These are phyloP conservation scores for Cairneyella variabilis DNA, from an alignment of 495 filamentous ascomycete species.

Conservation along the genomic window DNA sequence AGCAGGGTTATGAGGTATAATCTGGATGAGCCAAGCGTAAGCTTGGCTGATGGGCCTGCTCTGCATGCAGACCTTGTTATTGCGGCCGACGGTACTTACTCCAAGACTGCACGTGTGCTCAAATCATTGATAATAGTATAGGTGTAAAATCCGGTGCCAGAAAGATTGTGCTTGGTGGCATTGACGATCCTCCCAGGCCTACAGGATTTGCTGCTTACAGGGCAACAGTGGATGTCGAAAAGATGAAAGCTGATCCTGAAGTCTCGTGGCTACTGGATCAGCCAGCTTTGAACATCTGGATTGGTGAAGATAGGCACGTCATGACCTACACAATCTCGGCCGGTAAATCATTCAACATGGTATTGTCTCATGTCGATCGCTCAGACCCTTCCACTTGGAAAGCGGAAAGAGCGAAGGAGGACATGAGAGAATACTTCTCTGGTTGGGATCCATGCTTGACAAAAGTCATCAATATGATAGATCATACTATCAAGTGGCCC, in stretches of 20 bases:
- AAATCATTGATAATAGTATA: neutral
- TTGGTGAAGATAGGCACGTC: slow-evolving; percentile 35
- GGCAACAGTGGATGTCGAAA: slow-evolving; percentile 36
- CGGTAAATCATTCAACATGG: slow-evolving; percentile 47
- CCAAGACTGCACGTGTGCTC: neutral
- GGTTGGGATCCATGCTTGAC: slow-evolving; percentile 38
- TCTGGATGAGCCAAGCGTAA: slow-evolving; percentile 32
- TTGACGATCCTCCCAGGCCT: neutral
- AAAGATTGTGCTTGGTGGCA: slow-evolving; percentile 30
- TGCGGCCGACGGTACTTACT: slow-evolving; percentile 37
- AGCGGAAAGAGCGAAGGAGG: slow-evolving; percentile 31
- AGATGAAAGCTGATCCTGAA: slow-evolving; percentile 37
- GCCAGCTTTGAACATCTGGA: slow-evolving; percentile 41
- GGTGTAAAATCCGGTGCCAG: slow-evolving; percentile 28
- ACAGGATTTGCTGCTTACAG: slow-evolving; percentile 33
- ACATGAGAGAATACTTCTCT: slow-evolving; percentile 37
- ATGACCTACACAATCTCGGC: slow-evolving; percentile 49
- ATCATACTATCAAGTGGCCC: slow-evolving; percentile 38
- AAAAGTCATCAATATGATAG: slow-evolving; percentile 33
- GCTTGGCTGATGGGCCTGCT: slow-evolving; percentile 14
- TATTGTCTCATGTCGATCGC: slow-evolving; percentile 40
- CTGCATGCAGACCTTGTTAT: slow-evolving; percentile 36
- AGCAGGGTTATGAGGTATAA: slow-evolving; percentile 49
- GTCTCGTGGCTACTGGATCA: slow-evolving; percentile 36
- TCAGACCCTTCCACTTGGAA: slow-evolving; percentile 38